Evolutionary conservation across 2,329 filamentous ascomycete genomes (phyloP).

Genomic region (Fusarium sp.): DNA sequence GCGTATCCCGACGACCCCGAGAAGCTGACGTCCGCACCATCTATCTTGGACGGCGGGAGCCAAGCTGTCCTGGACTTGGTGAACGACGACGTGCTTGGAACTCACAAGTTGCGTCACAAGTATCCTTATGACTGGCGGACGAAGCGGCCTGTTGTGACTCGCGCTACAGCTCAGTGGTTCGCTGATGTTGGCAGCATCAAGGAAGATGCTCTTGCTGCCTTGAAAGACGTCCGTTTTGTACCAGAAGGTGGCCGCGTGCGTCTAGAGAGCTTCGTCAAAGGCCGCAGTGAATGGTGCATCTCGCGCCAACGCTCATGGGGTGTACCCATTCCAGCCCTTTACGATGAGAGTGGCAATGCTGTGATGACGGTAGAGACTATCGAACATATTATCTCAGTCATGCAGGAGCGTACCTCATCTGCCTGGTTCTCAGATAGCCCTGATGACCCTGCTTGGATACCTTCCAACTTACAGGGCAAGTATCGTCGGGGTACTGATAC

Average conservation of each 20-base stretch:
- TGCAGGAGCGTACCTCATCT: slow-evolving; percentile 83
- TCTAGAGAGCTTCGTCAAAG: slow-evolving; percentile 86
- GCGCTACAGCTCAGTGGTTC: slow-evolving; percentile 98
- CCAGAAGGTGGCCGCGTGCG: slow-evolving; percentile 79
- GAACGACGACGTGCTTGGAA: slow-evolving; percentile 72
- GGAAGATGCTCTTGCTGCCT: slow-evolving; percentile 73
- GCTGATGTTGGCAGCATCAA: slow-evolving; percentile 91
- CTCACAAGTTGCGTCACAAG: slow-evolving; percentile 84
- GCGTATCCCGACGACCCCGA: slow-evolving; percentile 79
- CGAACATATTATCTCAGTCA: slow-evolving; percentile 83
- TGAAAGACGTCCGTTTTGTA: slow-evolving; percentile 81
- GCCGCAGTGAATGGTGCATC: slow-evolving; percentile 96
- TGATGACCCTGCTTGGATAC: slow-evolving; percentile 83
- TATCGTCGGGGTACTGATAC: slow-evolving; percentile 89
- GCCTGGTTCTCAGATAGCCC: slow-evolving; percentile 91
- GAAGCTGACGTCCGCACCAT: slow-evolving; percentile 73
- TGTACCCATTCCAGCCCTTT: slow-evolving; percentile 93
- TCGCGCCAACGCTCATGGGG: slow-evolving; percentile 97
- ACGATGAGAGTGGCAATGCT: slow-evolving; percentile 77
- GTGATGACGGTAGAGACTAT: slow-evolving; percentile 85
- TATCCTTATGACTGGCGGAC: slow-evolving; percentile 99
- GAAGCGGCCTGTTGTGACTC: slow-evolving; percentile 88
- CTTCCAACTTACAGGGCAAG: slow-evolving; percentile 67
- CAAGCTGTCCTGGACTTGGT: slow-evolving; percentile 78
- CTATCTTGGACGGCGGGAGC: slow-evolving; percentile 78